phyloP scores from a whole-genome alignment of 148 eudicot species.

The Chenopodium suecicum region DNA sequence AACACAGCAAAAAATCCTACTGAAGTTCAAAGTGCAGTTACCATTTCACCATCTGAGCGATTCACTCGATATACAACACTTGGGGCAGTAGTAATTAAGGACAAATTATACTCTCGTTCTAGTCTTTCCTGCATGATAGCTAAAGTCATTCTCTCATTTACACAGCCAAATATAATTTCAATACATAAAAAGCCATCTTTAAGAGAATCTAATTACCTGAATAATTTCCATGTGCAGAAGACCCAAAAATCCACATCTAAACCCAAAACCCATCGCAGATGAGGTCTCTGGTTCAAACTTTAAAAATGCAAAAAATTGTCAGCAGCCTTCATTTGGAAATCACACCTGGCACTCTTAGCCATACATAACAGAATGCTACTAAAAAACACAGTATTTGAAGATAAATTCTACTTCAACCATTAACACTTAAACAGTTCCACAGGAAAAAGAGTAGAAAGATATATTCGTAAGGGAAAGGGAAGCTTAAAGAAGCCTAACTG shows the following conservation, averaged over 20 bases:
- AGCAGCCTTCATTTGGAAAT: slow-evolving; percentile 7
- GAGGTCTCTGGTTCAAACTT: slow-evolving; percentile 99
- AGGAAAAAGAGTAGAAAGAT: not conserved
- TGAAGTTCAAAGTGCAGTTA: slow-evolving; percentile 33
- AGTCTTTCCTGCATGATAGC: slow-evolving; percentile 85
- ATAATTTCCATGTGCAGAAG: slow-evolving; percentile 98
- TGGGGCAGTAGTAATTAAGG: slow-evolving; percentile 95
- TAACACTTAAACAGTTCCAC: no score
- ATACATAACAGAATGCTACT: not conserved
- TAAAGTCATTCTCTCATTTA: slow-evolving; percentile 10
- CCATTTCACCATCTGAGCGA: slow-evolving; percentile 71
- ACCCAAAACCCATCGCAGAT: slow-evolving; percentile 99
- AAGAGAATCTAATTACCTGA: slow-evolving; percentile 51
- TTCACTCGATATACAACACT: slow-evolving; percentile 93
- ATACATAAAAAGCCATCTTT: slow-evolving; percentile 8
- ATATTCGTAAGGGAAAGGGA: not conserved
- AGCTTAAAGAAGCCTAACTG: not conserved
- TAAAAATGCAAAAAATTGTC: slow-evolving; percentile 25
- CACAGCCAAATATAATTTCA: not conserved
- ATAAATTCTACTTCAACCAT: not conserved
- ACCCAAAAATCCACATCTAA: slow-evolving; percentile 98
- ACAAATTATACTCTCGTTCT: slow-evolving; percentile 91
- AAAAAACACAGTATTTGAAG: not conserved
- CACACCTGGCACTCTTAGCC: not conserved
- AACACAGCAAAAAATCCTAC: slow-evolving; percentile 2